A percentile compares a stretch with the other conserved stretches of the same genome.
These are phyloP conservation scores for Jasminum sambac DNA, from an alignment of 257 asterid genomes.

Conservation along the genomic window DNA sequence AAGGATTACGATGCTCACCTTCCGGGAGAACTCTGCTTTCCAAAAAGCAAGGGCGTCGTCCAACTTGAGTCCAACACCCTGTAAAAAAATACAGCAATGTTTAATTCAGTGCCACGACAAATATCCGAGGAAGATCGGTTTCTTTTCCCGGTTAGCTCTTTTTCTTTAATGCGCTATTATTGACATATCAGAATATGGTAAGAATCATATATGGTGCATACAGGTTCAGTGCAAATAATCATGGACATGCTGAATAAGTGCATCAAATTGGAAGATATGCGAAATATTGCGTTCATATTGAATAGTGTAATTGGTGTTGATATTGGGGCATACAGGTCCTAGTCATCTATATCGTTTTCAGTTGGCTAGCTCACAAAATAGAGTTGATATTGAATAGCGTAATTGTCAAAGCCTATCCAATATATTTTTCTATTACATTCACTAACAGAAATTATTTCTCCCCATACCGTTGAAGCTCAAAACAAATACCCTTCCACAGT, in stretches of 20 bases:
- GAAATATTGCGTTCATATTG: too few species aligned
- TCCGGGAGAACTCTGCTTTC: constrained; percentile 88
- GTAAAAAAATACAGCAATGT: constrained; percentile 17
- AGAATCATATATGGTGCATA: not conserved
- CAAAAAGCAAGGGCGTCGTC: constrained; percentile 98
- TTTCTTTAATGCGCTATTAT: constrained; percentile 5
- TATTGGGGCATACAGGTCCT: too few species aligned
- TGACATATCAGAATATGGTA: constrained; percentile 11
- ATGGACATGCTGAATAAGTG: not conserved
- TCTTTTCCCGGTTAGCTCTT: constrained; percentile 8
- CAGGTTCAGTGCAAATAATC: constrained; percentile 1
- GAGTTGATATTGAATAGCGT: constrained; percentile 14
- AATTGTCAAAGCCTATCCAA: not conserved
- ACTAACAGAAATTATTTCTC: constrained; percentile 10
- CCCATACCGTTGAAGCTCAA: not conserved
- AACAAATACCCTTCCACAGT: not conserved
- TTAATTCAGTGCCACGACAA: constrained; percentile 27
- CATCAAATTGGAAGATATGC: constrained; percentile 14
- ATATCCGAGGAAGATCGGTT: constrained; percentile 1
- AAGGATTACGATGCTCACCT: constrained; percentile 43
- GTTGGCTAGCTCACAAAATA: constrained; percentile 18
- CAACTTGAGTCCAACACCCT: constrained; percentile 96
- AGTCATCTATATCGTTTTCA: constrained; percentile 11
- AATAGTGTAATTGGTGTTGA: too few species aligned
- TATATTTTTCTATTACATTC: not conserved